A percentile compares a stretch with the other conserved stretches of the same genome.
These are phyloP conservation scores for Coemansia sp. DNA, from an alignment of 192 early-diverging fungal species.

Conservation along the genomic window DNA sequence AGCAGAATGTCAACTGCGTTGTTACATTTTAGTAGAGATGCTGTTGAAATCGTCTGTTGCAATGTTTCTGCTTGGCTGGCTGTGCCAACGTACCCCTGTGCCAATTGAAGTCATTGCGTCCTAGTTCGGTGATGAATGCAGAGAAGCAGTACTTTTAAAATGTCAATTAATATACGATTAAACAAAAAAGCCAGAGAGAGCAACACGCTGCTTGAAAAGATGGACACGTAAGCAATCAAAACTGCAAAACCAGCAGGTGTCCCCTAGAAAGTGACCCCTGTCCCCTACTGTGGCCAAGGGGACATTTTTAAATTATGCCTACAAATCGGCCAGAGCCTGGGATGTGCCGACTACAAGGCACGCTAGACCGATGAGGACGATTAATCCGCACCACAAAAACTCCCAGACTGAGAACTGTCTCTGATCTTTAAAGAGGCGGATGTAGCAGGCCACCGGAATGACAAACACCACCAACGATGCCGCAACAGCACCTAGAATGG, in stretches of 20 bases:
- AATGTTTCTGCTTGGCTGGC: neutral
- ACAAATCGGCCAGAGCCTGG: slow-evolving; percentile 34
- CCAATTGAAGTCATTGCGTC: slow-evolving; percentile 82
- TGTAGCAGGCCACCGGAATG: slow-evolving; percentile 74
- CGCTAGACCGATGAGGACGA: slow-evolving; percentile 29
- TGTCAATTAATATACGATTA: neutral
- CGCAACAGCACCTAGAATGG: slow-evolving; percentile 76
- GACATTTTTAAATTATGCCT: neutral
- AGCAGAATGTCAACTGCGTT: too few relatives aligned
- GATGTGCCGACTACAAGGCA: slow-evolving; percentile 47
- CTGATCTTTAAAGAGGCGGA: slow-evolving; percentile 54
- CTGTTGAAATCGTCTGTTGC: neutral
- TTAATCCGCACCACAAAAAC: slow-evolving; percentile 43
- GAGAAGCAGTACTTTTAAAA: neutral
- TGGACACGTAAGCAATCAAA: slow-evolving; percentile 11
- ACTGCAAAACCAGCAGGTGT: slow-evolving; percentile 1
- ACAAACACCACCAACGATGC: slow-evolving; percentile 80
- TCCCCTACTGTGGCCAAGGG: slow-evolving; percentile 5
- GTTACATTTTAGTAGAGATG: slow-evolving; percentile 9
- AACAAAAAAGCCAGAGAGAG: neutral
- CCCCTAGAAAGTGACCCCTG: slow-evolving; percentile 13
- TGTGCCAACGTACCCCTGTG: slow-evolving; percentile 71
- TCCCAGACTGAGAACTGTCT: slow-evolving; percentile 20
- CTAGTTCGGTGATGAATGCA: neutral
- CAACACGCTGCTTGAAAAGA: neutral